These are phyloP conservation scores for Mucor circinelloides DNA, from an alignment of 371 early-diverging fungal genomes.

Conservation along the genomic window DNA sequence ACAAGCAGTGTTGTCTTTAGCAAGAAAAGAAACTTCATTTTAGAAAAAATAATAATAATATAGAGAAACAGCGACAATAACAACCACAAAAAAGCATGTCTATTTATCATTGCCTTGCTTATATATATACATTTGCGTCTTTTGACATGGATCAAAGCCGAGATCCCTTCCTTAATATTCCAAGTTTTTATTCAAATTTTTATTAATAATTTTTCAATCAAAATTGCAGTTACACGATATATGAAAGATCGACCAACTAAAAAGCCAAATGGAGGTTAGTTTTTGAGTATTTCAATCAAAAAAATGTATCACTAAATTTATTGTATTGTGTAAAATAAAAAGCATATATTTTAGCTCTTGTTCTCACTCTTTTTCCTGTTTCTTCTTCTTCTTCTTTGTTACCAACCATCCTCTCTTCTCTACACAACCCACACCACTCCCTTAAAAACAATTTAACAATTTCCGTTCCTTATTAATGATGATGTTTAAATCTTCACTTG, in stretches of 20 bases:
- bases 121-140: not conserved
- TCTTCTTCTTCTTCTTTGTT: not conserved
- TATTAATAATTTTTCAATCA: not conserved
- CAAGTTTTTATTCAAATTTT: not conserved
- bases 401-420: not conserved
- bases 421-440: not conserved
- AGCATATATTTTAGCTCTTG: not conserved
- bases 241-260: slow-evolving; percentile 10
- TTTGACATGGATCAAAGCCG: not conserved
- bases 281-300: not conserved
- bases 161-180: not conserved
- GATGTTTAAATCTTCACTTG: slow-evolving; percentile 19
- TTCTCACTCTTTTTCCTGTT: not conserved
- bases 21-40: not conserved
- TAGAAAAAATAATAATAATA: not conserved
- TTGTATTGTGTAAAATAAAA: slow-evolving; percentile 12
- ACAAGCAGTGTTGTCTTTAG: not conserved
- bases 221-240: slow-evolving; percentile 9
- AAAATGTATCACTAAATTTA: slow-evolving; percentile 26
- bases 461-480: slow-evolving; percentile 14
- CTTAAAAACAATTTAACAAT: slow-evolving; percentile 4
- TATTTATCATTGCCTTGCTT: not conserved
- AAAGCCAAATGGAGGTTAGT: not conserved
- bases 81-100: not conserved
- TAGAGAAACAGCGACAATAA: not conserved